Base-by-base conservation (phyloP, 2,329 filamentous ascomycete species). In the Cladorrhinum sp. region DNA sequence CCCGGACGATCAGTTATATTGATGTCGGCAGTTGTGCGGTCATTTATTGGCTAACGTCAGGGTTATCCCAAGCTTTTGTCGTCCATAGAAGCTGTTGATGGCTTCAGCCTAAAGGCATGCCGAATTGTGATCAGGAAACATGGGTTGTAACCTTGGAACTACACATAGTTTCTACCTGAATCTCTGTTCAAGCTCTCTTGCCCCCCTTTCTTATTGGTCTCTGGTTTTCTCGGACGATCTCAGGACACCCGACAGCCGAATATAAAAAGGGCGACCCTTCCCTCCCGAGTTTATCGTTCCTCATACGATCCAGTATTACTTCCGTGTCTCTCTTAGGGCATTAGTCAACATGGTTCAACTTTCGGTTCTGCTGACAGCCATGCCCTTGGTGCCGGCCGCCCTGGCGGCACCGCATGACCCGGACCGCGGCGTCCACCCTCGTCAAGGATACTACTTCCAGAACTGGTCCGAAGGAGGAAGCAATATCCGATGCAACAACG, bases 401-500 rank as follows among this genome's bases (percentile, higher is more conserved):
- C 45, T 62, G 6, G 58, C 58, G 3, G 56, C 51, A n/a, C 51
- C 63, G 38, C 3, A 41, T 0, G 55, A 54, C 10, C 41, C 57
- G 22, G 38, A 60, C 24, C 20, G 56, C 23, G 32, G 38, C 8
- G 25, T 66, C 23, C 12, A 55, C 16, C 32, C 54, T 1, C 62
- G 62, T 25, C 60, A 63, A 18, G 64, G 60, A 38, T 78, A 74
- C 64, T 77, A 74, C 66, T 79, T 76, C 57, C 75, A 72, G 8
- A 78, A 73, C 69, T 78, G 76, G 76, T 77, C 75, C 50, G 76
- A 79, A 55, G 76, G 76, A 1, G 71, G 71, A 45, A 75, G 74
- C 54, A 72, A 70, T 51, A 75, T 77, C 50, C 70, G 65, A 36
- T 81, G 78, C 66, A 73, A 64, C 55, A 79, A 81, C 60, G 74